Conservation (phyloP, 805 yeast species). For the Yarrowia divulgata region DNA sequence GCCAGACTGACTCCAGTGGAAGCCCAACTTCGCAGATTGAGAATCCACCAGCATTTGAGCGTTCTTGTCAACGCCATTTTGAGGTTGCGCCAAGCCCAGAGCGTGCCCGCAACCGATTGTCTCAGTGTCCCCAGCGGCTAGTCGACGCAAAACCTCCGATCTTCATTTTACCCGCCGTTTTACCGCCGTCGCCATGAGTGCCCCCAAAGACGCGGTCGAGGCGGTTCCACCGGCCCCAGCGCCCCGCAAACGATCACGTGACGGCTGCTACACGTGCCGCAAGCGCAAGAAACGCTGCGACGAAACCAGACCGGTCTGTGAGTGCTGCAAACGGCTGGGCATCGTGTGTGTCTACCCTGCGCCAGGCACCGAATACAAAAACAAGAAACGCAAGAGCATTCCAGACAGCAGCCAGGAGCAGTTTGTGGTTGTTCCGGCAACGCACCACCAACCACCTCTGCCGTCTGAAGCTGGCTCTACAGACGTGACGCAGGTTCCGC, state of each 20-base stretch:
- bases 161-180: constrained; percentile 2
- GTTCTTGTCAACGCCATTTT: neutral
- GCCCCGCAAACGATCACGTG: constrained; percentile 44
- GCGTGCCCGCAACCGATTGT: no score
- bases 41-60: no score
- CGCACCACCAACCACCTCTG: no score
- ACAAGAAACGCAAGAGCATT: constrained; percentile 50
- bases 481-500: neutral
- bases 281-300: constrained; percentile 74
- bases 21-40: neutral
- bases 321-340: constrained; percentile 69
- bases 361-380: constrained; percentile 65
- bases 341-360: constrained; percentile 75
- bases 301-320: constrained; percentile 70
- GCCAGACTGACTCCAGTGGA: neutral
- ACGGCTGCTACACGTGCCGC: constrained; percentile 81
- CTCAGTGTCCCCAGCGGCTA: no score
- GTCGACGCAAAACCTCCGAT: no score
- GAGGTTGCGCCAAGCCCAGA: neutral
- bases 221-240: neutral
- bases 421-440: constrained; percentile 11
- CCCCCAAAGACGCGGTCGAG: neutral
- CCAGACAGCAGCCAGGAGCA: constrained; percentile 41
- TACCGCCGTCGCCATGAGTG: constrained; percentile 1
- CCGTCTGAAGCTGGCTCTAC: constrained; percentile 1